These are phyloP conservation scores for Ceratobasidium sp. DNA, from an alignment of 1,284 basidiomycete species.

Conservation along the genomic window DNA sequence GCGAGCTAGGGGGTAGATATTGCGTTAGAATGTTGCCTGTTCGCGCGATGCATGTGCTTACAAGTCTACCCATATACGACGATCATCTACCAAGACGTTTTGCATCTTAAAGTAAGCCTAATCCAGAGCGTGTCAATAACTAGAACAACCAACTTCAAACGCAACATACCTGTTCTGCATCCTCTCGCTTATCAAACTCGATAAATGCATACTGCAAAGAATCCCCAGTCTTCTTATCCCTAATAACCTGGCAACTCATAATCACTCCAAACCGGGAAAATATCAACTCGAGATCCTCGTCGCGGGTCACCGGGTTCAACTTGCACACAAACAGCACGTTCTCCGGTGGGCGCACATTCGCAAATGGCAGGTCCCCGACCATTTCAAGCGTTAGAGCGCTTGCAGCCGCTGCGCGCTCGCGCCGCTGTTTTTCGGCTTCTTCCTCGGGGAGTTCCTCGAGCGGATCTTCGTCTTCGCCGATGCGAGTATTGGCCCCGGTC, in stretches of 20 bases:
- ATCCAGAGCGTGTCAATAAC: slow-evolving; percentile 16
- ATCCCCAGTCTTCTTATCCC: slow-evolving; percentile 96
- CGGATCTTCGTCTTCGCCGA: slow-evolving; percentile 92
- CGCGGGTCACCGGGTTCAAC: slow-evolving; percentile 93
- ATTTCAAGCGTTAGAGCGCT: slow-evolving; percentile 98
- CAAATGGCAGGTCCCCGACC: slow-evolving; percentile 98
- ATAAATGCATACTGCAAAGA: slow-evolving; percentile 98
- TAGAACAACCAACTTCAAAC: neutral
- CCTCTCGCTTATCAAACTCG: slow-evolving; percentile 93
- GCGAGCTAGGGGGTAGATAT: slow-evolving; percentile 69
- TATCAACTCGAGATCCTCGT: slow-evolving; percentile 97
- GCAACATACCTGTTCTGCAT: slow-evolving; percentile 85
- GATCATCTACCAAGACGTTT: slow-evolving; percentile 98
- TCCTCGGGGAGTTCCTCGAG: slow-evolving; percentile 82
- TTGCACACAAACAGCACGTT: slow-evolving; percentile 99
- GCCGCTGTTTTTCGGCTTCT: slow-evolving; percentile 81
- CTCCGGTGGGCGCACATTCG: slow-evolving; percentile 96
- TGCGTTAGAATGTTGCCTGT: slow-evolving; percentile 14
- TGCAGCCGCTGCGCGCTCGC: slow-evolving; percentile 88
- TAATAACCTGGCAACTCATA: slow-evolving; percentile 96
- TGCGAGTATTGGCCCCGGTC: slow-evolving; percentile 72
- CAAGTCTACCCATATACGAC: slow-evolving; percentile 99
- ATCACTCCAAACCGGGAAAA: slow-evolving; percentile 96
- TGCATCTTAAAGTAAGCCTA: slow-evolving; percentile 99
- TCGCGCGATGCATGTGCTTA: slow-evolving; percentile 57